phyloP scores from a whole-genome alignment of 176 grass and related monocot species.

The Phragmites australis region DNA sequence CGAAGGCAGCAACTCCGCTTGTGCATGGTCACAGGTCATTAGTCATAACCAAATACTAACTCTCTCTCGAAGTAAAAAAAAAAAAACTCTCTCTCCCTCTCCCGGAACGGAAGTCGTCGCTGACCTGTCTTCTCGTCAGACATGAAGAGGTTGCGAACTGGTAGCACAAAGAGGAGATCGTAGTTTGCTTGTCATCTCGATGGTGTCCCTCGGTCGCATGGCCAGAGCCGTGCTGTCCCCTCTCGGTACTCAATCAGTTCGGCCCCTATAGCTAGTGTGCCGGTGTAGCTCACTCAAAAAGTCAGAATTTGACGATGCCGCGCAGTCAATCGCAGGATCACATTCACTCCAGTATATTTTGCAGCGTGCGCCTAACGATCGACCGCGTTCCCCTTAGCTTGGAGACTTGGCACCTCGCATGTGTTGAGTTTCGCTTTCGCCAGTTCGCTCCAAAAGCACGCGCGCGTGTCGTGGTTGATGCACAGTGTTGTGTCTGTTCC shows the following conservation, averaged over 20 bases:
- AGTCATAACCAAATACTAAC: too few relatives aligned
- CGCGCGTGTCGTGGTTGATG: neutral
- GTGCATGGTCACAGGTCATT: neutral
- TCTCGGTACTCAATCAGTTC: neutral
- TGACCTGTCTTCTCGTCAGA: neutral
- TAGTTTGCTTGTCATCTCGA: neutral
- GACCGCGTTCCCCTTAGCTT: too few relatives aligned
- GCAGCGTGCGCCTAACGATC: too few relatives aligned
- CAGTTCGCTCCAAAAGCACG: neutral
- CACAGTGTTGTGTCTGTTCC: neutral
- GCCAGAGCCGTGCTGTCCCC: slow-evolving; percentile 56
- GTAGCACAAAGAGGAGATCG: neutral
- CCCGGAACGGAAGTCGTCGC: neutral
- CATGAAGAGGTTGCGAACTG: neutral
- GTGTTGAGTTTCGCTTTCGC: neutral
- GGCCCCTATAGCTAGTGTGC: neutral
- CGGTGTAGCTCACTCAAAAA: neutral
- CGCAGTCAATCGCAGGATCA: too few relatives aligned
- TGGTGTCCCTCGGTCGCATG: slow-evolving; percentile 31
- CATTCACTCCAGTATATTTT: too few relatives aligned
- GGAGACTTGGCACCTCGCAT: neutral
- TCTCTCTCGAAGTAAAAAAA: too few relatives aligned
- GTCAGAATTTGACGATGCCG: neutral
- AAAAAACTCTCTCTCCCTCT: too few relatives aligned
- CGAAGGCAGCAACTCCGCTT: neutral